phyloP scores from a whole-genome alignment of 805 yeast species.

The Blastobotrys mokoenaii region DNA sequence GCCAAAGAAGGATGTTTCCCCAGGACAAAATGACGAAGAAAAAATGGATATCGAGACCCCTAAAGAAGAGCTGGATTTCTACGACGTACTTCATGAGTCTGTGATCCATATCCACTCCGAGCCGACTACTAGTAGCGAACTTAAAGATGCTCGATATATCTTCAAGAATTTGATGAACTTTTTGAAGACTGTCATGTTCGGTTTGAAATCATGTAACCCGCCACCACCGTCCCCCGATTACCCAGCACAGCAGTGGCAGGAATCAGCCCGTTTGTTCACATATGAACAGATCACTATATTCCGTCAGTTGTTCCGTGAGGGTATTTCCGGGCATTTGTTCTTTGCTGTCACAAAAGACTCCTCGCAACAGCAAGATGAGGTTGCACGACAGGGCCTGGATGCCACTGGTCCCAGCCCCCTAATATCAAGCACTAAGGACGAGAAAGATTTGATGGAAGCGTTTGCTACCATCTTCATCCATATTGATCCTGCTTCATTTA shows the following conservation, averaged over 20 bases:
- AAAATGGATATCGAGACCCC: slow-evolving; percentile 17
- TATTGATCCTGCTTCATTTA: slow-evolving; percentile 91
- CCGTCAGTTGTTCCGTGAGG: slow-evolving; percentile 71
- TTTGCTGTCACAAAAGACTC: slow-evolving; percentile 34
- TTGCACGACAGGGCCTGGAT: slow-evolving; percentile 22
- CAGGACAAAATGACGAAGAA: slow-evolving; percentile 2
- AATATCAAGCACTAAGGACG: slow-evolving; percentile 82
- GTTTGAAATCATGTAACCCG: slow-evolving; percentile 83
- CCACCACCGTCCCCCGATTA: slow-evolving; percentile 53
- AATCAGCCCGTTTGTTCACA: slow-evolving; percentile 73
- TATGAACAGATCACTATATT: slow-evolving; percentile 76
- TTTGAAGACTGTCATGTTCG: slow-evolving; percentile 80
- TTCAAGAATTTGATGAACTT: slow-evolving; percentile 86
- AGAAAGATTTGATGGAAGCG: slow-evolving; percentile 90
- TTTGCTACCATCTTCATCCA: slow-evolving; percentile 90
- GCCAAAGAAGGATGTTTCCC: slow-evolving; percentile 22
- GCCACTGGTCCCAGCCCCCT: slow-evolving; percentile 66
- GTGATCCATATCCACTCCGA: slow-evolving; percentile 56
- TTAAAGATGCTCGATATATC: slow-evolving; percentile 80
- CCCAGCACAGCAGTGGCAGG: slow-evolving; percentile 63
- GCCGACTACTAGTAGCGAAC: slow-evolving; percentile 17
- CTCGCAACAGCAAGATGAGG: slow-evolving; percentile 10
- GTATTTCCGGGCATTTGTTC: slow-evolving; percentile 69
- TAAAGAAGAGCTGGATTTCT: slow-evolving; percentile 26
- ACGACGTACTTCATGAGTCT: slow-evolving; percentile 37